A percentile compares a stretch with the other conserved stretches of the same genome.
phyloP scores from a whole-genome alignment of 2,329 filamentous ascomycete genomes.

The Bisporella sp. region DNA sequence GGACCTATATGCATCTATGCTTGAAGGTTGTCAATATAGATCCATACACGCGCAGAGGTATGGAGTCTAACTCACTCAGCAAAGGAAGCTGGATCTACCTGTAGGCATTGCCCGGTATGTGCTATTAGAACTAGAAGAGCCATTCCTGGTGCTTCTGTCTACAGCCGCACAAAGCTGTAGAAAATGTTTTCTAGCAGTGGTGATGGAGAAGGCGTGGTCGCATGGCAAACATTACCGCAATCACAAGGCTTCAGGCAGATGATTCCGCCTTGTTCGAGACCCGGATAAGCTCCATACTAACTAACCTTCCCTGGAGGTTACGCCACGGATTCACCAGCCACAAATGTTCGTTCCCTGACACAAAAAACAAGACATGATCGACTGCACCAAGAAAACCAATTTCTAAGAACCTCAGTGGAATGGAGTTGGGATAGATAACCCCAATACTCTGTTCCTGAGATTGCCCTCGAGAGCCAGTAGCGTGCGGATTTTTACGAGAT shows the following conservation, averaged over 20 bases:
- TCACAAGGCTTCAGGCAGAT: slow-evolving; percentile 11
- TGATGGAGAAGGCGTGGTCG: slow-evolving; percentile 9
- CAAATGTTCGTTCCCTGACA: no score
- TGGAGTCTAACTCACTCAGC: slow-evolving; percentile 51
- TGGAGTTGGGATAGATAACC: no score
- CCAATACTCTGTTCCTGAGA: no score
- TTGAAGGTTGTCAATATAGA: slow-evolving; percentile 29
- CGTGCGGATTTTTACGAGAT: no score
- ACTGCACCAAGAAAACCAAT: no score
- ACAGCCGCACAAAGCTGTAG: slow-evolving; percentile 20
- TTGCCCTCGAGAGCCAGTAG: no score
- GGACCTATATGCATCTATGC: slow-evolving; percentile 75
- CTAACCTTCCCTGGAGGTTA: no score
- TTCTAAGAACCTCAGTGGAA: no score
- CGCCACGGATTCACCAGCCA: no score
- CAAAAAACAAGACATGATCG: no score
- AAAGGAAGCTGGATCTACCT: slow-evolving; percentile 70
- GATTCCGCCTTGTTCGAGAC: no score
- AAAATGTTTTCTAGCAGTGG: slow-evolving; percentile 10
- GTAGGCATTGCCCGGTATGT: slow-evolving; percentile 83
- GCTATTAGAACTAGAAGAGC: slow-evolving; percentile 85
- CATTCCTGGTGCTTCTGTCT: slow-evolving; percentile 49
- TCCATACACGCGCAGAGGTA: neutral
- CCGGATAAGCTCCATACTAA: no score
- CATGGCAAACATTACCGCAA: slow-evolving; percentile 13